Evolutionary conservation across 768 basidiomycete genomes (phyloP).

Genomic region (Rhodotorula babjevae): DNA sequence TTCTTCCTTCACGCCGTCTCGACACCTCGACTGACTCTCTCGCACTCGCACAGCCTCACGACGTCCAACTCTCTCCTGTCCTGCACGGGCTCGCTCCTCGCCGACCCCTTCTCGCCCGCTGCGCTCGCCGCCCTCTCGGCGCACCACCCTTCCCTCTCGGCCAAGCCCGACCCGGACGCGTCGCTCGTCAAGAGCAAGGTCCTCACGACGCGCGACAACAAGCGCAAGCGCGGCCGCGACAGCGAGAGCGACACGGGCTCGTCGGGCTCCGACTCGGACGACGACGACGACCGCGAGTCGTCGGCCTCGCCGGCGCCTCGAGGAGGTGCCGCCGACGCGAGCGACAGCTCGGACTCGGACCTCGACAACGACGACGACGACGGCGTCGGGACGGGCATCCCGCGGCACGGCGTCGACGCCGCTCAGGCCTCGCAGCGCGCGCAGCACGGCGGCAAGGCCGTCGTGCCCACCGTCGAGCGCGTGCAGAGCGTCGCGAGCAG

Average conservation of each 20-base stretch:
- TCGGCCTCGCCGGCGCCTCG: not conserved
- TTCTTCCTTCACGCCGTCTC: too few species aligned
- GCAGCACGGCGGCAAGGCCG: not conserved
- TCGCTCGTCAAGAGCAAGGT: not conserved
- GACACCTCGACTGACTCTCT: not conserved
- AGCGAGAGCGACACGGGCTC: not conserved
- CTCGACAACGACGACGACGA: slow-evolving; percentile 20
- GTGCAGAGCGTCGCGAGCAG: not conserved
- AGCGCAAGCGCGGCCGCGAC: slow-evolving; percentile 8
- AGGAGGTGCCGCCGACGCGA: not conserved
- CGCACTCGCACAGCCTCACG: slow-evolving; percentile 30
- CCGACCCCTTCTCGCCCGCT: slow-evolving; percentile 32
- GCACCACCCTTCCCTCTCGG: not conserved
- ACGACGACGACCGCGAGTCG: not conserved
- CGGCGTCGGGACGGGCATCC: slow-evolving; percentile 31
- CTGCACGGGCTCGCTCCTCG: slow-evolving; percentile 43
- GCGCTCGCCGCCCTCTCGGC: slow-evolving; percentile 9
- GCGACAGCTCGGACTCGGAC: not conserved
- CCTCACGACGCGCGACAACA: not conserved
- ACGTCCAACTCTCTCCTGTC: slow-evolving; percentile 43
- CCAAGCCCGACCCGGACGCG: not conserved
- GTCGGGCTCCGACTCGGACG: not conserved
- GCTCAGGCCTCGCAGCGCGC: not conserved
- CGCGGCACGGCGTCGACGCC: not conserved
- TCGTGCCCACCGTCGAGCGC: not conserved